Base-by-base conservation (phyloP, 495 filamentous ascomycete genomes). In the Pseudoneurospora amorphoporcata region DNA sequence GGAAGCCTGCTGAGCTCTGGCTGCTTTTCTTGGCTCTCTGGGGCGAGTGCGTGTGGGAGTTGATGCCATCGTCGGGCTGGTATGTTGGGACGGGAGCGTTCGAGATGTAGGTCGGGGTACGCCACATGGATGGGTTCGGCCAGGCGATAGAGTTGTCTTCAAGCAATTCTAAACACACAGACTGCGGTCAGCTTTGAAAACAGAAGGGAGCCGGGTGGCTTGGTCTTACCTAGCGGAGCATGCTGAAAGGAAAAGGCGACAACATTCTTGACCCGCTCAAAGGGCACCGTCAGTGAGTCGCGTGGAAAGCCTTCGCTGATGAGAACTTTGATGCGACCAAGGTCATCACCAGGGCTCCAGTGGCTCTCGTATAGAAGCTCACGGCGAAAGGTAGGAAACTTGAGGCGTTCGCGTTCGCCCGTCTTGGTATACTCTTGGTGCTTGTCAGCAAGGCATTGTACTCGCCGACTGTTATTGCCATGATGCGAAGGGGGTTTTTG, bases 211-310 rank as follows among this genome's bases (percentile, higher is more conserved):
- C 16, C 19, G 47, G 14, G 37, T 0, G 17, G 6, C 14, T 8
- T 4, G 10, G 4, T 79, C 85, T 79, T 82, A 95, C 93, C 86
- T 37, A 92, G 80, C 7, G 94, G 94, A 68, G 92, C 93, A 86
- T 95, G 92, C 77, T 95, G 92, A 75, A 96, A 97, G 8, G 93
- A 90, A 78, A 97, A 94, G 6, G 86, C 86, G 68, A 94, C 88
- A 32, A 93, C 78, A 79, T 94, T 92, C 76, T 89, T 92, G 75
- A 92, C 85, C 53, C 90, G 83, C 75, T 93, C 89, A 72, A 94
- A 91, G 1, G 88, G 88, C 9, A 82, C 78, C 9, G 81, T 77
- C 9, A 82, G 68, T 7, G 85, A 85, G 53, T 86, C 84, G 14
- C 86, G 78, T 1, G 82, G 79, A 74, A 93, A 91, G 0, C 92